Evolutionary conservation across 176 grass and related monocot genomes (phyloP).

Genomic region (Poa pratensis): DNA sequence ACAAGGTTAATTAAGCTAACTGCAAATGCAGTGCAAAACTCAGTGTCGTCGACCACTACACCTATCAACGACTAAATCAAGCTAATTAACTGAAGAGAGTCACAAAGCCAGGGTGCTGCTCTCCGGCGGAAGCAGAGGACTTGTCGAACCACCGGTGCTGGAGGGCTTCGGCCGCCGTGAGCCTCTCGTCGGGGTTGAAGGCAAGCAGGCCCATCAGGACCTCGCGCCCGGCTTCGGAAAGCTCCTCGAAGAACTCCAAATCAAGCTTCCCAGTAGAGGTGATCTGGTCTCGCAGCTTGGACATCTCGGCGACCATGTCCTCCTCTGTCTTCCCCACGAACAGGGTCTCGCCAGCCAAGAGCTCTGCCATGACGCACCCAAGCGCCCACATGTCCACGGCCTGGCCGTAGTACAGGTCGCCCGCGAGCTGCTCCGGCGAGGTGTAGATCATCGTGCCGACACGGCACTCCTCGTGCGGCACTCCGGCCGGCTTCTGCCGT

Average conservation of each 20-base stretch:
- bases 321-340: neutral
- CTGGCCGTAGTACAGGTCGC: neutral
- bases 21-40: neutral
- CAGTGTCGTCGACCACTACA: neutral
- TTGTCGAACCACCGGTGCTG: constrained; percentile 14
- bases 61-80: neutral
- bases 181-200: constrained; percentile 18
- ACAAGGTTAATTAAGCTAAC: neutral
- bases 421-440: constrained; percentile 7
- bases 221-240: constrained; percentile 15
- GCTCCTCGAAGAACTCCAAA: neutral
- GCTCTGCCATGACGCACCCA: neutral
- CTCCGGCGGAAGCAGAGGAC: neutral
- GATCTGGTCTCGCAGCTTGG: neutral
- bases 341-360: neutral
- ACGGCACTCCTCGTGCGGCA: neutral
- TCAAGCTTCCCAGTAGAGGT: neutral
- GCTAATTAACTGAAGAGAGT: too few species aligned
- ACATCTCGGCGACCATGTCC: neutral
- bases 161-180: neutral
- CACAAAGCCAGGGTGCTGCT: neutral
- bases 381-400: constrained; percentile 5
- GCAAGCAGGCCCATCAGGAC: neutral
- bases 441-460: neutral
- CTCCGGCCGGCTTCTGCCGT: neutral